A percentile compares a stretch with the other conserved stretches of the same genome.
These are phyloP conservation scores for Viridothelium virens DNA, from an alignment of 495 filamentous ascomycete species.

Conservation along the genomic window DNA sequence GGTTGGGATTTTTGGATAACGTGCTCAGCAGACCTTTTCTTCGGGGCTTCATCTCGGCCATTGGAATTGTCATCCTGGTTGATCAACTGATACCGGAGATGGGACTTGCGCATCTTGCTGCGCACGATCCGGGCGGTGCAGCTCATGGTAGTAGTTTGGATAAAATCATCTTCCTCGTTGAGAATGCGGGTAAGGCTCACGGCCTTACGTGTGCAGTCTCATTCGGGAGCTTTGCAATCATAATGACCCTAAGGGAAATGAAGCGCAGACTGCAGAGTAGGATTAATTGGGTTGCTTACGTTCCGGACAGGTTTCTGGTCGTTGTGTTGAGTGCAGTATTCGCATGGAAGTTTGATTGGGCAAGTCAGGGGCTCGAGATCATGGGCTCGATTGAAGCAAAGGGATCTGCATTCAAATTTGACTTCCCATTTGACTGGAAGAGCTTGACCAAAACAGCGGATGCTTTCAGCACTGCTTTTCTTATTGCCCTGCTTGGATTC, in stretches of 20 bases:
- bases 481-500: constrained; percentile 92
- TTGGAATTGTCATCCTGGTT: constrained; percentile 90
- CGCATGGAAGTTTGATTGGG: constrained; percentile 72
- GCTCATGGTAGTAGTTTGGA: constrained; percentile 75
- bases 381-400: constrained; percentile 70
- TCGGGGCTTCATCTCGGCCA: constrained; percentile 90
- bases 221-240: constrained; percentile 71
- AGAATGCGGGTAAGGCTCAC: constrained; percentile 58
- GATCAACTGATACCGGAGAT: constrained; percentile 90
- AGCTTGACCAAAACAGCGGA: constrained; percentile 77
- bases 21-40: constrained; percentile 89
- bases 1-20: constrained; percentile 91
- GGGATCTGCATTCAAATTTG: constrained; percentile 64
- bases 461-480: constrained; percentile 81
- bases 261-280: constrained; percentile 77
- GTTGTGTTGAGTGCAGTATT: constrained; percentile 80
- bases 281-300: constrained; percentile 73
- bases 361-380: constrained; percentile 69
- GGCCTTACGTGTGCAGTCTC: constrained; percentile 65
- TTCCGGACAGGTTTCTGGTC: constrained; percentile 87
- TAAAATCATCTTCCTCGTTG: constrained; percentile 72
- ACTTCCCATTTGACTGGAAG: constrained; percentile 70
- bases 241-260: constrained; percentile 71
- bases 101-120: constrained; percentile 60
- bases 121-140: constrained; percentile 46